These are phyloP conservation scores for Schrenkiella parvula DNA, from an alignment of 345 rosid species.

Conservation along the genomic window DNA sequence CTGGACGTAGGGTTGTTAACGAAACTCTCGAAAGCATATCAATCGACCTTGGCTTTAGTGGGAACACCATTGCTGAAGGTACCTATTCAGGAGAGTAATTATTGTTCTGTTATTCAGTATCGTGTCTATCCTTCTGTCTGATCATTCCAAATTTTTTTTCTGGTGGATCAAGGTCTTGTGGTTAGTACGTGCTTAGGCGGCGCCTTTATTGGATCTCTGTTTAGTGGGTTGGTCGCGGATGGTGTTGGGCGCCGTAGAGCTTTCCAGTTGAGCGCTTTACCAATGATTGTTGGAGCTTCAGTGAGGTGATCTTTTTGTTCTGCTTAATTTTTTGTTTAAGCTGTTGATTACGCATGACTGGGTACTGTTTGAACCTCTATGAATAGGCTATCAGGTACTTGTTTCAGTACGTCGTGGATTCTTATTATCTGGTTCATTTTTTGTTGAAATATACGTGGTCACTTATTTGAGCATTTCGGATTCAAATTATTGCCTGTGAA, in stretches of 20 bases:
- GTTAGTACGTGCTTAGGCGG: conserved; percentile 95
- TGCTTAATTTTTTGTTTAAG: background rate
- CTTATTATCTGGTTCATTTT: background rate
- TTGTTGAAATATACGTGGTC: background rate
- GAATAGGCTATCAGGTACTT: background rate
- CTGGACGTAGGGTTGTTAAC: conserved; percentile 72
- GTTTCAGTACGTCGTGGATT: background rate
- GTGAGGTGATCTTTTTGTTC: conserved; percentile 52
- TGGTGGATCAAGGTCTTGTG: conserved; percentile 70
- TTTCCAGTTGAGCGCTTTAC: conserved; percentile 84
- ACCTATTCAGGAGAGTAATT: background rate
- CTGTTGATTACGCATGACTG: background rate
- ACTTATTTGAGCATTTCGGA: background rate
- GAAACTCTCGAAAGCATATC: conserved; percentile 94
- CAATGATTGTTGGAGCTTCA: conserved; percentile 82
- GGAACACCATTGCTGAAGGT: conserved; percentile 90
- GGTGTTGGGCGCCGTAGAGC: conserved; percentile 91
- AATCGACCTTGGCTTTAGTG: conserved; percentile 75
- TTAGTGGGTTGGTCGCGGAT: conserved; percentile 89
- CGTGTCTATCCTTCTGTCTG: conserved; percentile 1
- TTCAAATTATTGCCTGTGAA: background rate
- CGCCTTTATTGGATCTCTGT: conserved; percentile 77
- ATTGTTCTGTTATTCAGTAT: background rate
- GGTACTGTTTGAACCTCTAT: background rate
- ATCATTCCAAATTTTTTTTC: conserved; percentile 24